Evolutionary conservation across 495 filamentous ascomycete genomes (phyloP), one percentile per base, ranked within the genome.

Genomic region (Glutinoglossum americanum): DNA sequence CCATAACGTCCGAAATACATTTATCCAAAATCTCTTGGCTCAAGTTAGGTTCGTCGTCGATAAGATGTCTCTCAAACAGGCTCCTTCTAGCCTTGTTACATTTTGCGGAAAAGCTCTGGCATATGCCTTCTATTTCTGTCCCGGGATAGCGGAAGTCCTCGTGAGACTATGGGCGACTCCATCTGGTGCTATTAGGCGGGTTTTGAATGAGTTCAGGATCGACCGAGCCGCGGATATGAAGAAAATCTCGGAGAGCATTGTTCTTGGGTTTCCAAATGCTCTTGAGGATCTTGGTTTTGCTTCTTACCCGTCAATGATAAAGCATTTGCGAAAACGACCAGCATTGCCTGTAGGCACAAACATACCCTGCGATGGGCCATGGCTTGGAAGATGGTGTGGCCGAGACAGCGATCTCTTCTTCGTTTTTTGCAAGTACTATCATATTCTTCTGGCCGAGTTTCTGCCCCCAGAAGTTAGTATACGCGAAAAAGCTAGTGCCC

Each of bases 101-200:
- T 98, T 95, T 70, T 92, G 87, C 64, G 92, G 90, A 55, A 96
- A 93, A 68, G 87, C 88, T 17, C 85, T 82, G 62, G 92, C 92
- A 9, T 96, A 94, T 68, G 92, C 92, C 35, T 98, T 95, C 69
- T 93, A 92, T 65, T 97, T 95, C 67, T 92, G 87, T 41, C 84
- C 89, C 0, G 88, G 88, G 19, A 77, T 95, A 57, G 84, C 88
- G 39, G 89, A 96, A 63, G 79, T 90, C 41, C 73, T 97, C 55
- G 79, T 94, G 28, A 77, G 87, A 27, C 69, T 96, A 26, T 95
- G 90, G 92, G 79, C 79, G 44, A 72, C 84, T 32, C 77, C 79
- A 25, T 66, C 79, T 8, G 78, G 77, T 57, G 66, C 75, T 30
- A 73, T 94, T 62, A 80, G 84, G 58, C 80, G 87, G 39, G 78